These are phyloP conservation scores for Melastoma candidum DNA, from an alignment of 441 rosid species.

Conservation along the genomic window DNA sequence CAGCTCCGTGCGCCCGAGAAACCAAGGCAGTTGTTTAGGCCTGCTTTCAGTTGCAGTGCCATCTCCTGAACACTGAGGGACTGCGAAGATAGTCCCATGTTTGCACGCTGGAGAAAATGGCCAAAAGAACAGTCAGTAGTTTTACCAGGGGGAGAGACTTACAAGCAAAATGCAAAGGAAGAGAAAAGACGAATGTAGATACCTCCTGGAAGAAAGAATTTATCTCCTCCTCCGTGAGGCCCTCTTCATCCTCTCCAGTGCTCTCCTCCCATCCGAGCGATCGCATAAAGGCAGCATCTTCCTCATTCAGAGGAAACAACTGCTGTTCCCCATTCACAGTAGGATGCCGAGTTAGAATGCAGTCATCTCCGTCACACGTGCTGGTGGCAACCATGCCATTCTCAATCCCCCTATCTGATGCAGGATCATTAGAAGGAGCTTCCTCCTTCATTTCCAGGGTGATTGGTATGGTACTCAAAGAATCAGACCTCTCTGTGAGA, in stretches of 20 bases:
- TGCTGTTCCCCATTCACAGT: conserved; percentile 18
- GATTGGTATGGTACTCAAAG: conserved; percentile 2
- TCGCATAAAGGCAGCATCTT: conserved; percentile 28
- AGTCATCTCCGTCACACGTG: not conserved
- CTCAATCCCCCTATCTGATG: conserved; percentile 14
- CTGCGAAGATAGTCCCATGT: too few relatives aligned
- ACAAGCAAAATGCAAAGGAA: too few relatives aligned
- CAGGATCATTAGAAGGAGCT: conserved; percentile 9
- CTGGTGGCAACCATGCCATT: conserved; percentile 3
- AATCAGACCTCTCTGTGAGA: conserved; percentile 16
- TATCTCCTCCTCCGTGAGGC: conserved; percentile 86
- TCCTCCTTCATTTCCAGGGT: conserved; percentile 5
- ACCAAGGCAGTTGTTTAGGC: too few relatives aligned
- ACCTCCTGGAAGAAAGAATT: conserved; percentile 26
- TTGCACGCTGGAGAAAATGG: too few relatives aligned
- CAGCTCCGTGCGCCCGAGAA: too few relatives aligned
- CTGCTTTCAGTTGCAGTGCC: too few relatives aligned
- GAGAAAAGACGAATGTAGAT: too few relatives aligned
- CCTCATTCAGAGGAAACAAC: conserved; percentile 16
- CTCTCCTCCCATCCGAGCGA: conserved; percentile 38
- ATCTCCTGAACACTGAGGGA: too few relatives aligned
- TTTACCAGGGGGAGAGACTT: too few relatives aligned
- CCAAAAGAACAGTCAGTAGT: too few relatives aligned
- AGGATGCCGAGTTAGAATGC: conserved; percentile 1
- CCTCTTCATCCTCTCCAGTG: conserved; percentile 49